Evolutionary conservation across 352 stramenopile species (phyloP), one percentile per base, ranked within the genome.

Genomic region (Phytophthora citrophthora): DNA sequence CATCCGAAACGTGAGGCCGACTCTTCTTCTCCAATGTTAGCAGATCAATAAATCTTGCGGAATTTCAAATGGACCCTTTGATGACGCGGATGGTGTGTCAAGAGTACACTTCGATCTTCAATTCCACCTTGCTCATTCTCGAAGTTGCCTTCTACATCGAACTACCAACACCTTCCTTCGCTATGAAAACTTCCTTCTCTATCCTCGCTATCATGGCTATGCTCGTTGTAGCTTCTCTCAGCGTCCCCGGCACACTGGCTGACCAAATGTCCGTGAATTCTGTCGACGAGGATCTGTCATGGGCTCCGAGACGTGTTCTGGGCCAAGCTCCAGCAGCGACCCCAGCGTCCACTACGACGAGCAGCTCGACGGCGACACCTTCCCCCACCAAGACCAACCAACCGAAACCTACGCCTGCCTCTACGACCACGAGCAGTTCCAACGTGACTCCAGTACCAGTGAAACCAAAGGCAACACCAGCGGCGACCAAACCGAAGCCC

Each of bases 181-280:
- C 29, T 16, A 67, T 67, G 50, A 67, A 66, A 31, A 44, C 16
- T 29, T 40, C 51, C 5, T 46, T 12, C 43, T 62, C 60, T 2
- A 32, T 62, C 29, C 49, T 71, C 44, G 38, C 43, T 15, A 24
- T 31, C 12, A 39, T 62, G 18, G 41, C 44, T 11, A 6, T 67
- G 18, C 26, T 67, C 9, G 63, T 18, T 44, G 4, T 55, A 2
- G 36, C 62, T 11, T n/a, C 57, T 20, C 27, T 60, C 24, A 43
- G 27, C 44, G 38, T 50, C 8, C 20, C 43, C 15, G 63, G 43
- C 24, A 29, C 57, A 3, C 48, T 44, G 13, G 55, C 51, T 5
- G 49, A 58, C 1, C 39, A 54, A 18, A 46, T 32, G 5, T 5
- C 20, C 27, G 11, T 61, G 6, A 16, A 47, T 16, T 40, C 4